These are phyloP conservation scores for Cynara cardunculus DNA, from an alignment of 129 eudicot species.

Conservation along the genomic window DNA sequence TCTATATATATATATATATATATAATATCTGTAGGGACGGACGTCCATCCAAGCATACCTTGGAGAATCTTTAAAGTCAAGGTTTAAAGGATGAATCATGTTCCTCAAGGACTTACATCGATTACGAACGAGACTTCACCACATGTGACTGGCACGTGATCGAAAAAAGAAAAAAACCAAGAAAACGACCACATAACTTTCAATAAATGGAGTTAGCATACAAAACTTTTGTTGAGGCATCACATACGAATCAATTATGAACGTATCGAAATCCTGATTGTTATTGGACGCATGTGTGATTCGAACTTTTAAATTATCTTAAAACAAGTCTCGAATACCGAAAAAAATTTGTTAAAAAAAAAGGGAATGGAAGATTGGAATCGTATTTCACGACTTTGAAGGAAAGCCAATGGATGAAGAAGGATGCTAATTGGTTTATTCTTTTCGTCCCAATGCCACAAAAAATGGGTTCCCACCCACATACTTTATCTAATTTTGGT, in stretches of 20 bases:
- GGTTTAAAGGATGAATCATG: background rate
- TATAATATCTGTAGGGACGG: background rate
- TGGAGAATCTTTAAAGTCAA: background rate
- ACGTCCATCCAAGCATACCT: background rate
- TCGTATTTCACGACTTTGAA: constrained; percentile 52
- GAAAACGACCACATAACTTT: constrained; percentile 51
- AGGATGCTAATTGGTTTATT: constrained; percentile 48
- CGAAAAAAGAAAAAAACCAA: constrained; percentile 14
- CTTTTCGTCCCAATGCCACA: constrained; percentile 50
- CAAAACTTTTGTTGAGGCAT: background rate
- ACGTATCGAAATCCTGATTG: background rate
- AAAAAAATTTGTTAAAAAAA: constrained; percentile 11
- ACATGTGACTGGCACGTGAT: constrained; percentile 10
- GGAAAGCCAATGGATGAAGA: constrained; percentile 44
- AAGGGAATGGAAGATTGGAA: constrained; percentile 53
- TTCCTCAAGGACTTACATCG: constrained; percentile 13
- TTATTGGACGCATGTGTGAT: background rate
- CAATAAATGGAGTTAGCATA: background rate
- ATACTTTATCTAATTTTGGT: constrained; percentile 19
- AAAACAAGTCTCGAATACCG: background rate
- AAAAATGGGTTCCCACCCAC: constrained; percentile 57
- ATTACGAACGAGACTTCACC: constrained; percentile 28
- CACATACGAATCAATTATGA: background rate
- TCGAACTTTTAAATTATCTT: background rate
- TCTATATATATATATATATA: too few relatives aligned